Percentiles rank a stretch among this genome's conserved stretches.
phyloP scores from a whole-genome alignment of 768 basidiomycete genomes.

The Daedaleopsis sinensis region DNA sequence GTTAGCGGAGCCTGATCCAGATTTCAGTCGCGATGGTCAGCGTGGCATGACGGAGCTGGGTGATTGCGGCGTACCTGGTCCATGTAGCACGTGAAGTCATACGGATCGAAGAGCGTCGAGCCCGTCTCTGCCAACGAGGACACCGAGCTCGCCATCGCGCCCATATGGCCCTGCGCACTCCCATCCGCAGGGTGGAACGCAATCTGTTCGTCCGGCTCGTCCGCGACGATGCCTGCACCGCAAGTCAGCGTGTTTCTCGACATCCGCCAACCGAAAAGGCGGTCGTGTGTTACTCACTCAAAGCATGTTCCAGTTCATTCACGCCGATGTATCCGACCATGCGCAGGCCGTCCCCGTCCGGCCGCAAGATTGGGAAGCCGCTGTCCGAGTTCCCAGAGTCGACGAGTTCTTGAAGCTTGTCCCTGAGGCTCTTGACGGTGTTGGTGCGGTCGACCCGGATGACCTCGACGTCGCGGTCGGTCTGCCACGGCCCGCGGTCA shows the following conservation, averaged over 20 bases:
- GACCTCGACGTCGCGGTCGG: constrained; percentile 63
- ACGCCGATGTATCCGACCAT: constrained; percentile 91
- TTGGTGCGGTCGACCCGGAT: constrained; percentile 76
- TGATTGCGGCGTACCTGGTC: constrained; percentile 62
- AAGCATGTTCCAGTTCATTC: constrained; percentile 92
- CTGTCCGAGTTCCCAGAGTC: constrained; percentile 68
- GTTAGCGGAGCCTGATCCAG: constrained; percentile 77
- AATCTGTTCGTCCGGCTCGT: constrained; percentile 67
- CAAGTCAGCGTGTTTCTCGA: too few relatives aligned
- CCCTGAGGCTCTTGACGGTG: constrained; percentile 75
- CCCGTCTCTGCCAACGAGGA: constrained; percentile 58
- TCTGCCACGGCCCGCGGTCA: constrained; percentile 42
- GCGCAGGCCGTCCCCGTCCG: constrained; percentile 52
- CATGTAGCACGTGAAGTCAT: constrained; percentile 89
- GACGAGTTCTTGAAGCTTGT: constrained; percentile 63
- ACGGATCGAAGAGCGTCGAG: constrained; percentile 48
- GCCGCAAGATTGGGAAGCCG: constrained; percentile 85
- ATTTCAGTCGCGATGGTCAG: neutral
- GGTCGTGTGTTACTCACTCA: constrained; percentile 54
- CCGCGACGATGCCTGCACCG: constrained; percentile 67
- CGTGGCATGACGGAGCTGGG: neutral
- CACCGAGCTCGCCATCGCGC: constrained; percentile 55
- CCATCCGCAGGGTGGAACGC: constrained; percentile 54
- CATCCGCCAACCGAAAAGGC: too few relatives aligned
- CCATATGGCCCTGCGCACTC: constrained; percentile 36